These are phyloP conservation scores for Pseudotulostoma volvatum DNA, from an alignment of 495 filamentous ascomycete genomes.

Conservation along the genomic window DNA sequence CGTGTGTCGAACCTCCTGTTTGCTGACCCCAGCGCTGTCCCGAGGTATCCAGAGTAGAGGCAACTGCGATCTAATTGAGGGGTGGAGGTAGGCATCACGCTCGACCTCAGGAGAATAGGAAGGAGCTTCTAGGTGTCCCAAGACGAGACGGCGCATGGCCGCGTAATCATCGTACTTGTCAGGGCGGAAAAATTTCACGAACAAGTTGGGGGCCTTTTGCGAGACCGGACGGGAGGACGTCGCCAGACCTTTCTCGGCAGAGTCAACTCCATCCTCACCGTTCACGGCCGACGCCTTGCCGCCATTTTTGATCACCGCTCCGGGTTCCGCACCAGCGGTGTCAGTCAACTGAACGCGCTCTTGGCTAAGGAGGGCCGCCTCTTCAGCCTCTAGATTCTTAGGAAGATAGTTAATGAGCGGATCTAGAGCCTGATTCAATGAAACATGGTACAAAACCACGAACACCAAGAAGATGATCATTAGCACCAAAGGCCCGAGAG, in stretches of 20 bases:
- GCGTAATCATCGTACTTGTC: slow-evolving; percentile 60
- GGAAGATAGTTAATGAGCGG: slow-evolving; percentile 75
- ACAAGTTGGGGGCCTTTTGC: slow-evolving; percentile 35
- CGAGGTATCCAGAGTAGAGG: slow-evolving; percentile 74
- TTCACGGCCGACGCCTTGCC: too few relatives aligned
- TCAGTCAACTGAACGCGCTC: slow-evolving; percentile 23
- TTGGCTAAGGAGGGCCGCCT: slow-evolving; percentile 42
- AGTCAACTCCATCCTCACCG: slow-evolving; percentile 17
- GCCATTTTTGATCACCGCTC: slow-evolving; percentile 12
- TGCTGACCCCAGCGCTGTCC: slow-evolving; percentile 58
- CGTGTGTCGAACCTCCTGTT: slow-evolving; percentile 61
- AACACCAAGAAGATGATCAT: slow-evolving; percentile 73
- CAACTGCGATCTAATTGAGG: slow-evolving; percentile 43
- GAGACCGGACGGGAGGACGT: slow-evolving; percentile 9
- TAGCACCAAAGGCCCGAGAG: slow-evolving; percentile 60
- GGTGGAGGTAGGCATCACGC: slow-evolving; percentile 61
- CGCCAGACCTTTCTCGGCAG: slow-evolving; percentile 22
- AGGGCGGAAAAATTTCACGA: slow-evolving; percentile 62
- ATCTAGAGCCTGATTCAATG: slow-evolving; percentile 59
- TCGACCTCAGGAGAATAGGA: slow-evolving; percentile 44
- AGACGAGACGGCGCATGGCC: slow-evolving; percentile 54
- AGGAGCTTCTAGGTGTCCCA: slow-evolving; percentile 31
- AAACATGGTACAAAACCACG: slow-evolving; percentile 66
- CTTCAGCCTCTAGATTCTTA: slow-evolving; percentile 43
- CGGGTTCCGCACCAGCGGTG: slow-evolving; percentile 9